phyloP scores from a whole-genome alignment of 306 rosid species.

The Ziziphus jujuba region DNA sequence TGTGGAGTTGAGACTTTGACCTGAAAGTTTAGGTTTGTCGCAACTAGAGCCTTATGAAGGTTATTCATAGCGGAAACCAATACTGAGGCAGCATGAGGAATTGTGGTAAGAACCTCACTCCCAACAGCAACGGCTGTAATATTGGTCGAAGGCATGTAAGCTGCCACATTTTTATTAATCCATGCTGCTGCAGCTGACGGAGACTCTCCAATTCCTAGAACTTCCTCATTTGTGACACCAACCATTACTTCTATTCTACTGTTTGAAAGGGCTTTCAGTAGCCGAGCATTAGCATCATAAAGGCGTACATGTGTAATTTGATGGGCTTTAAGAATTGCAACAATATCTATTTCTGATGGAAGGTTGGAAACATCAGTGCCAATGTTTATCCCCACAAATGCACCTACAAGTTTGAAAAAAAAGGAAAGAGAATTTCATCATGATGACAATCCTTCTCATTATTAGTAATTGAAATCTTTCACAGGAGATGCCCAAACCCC shows the following conservation, averaged over 20 bases:
- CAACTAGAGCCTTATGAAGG: slow-evolving; percentile 76
- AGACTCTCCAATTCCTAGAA: slow-evolving; percentile 69
- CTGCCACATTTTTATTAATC: slow-evolving; percentile 75
- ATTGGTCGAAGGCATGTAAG: slow-evolving; percentile 78
- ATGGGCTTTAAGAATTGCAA: slow-evolving; percentile 70
- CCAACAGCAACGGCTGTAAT: slow-evolving; percentile 89
- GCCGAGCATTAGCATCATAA: slow-evolving; percentile 64
- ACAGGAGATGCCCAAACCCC: background rate
- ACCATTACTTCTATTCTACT: slow-evolving; percentile 72
- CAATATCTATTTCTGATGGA: slow-evolving; percentile 61
- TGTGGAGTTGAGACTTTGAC: slow-evolving; percentile 84
- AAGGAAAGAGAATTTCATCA: background rate
- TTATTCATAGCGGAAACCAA: slow-evolving; percentile 82
- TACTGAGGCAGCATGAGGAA: slow-evolving; percentile 73
- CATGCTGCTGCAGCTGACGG: slow-evolving; percentile 80
- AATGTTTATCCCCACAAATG: slow-evolving; percentile 81
- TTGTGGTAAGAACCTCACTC: slow-evolving; percentile 73
- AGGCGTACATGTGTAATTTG: slow-evolving; percentile 76
- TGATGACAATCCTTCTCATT: too few relatives aligned
- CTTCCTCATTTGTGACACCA: slow-evolving; percentile 73
- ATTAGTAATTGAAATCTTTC: too few relatives aligned
- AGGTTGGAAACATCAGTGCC: slow-evolving; percentile 73
- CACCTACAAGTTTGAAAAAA: slow-evolving; percentile 59
- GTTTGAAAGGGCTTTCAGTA: slow-evolving; percentile 75
- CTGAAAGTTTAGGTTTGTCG: slow-evolving; percentile 67